Base-by-base conservation (phyloP, 139 green algal species). In the Axilococcus clingmanii region DNA sequence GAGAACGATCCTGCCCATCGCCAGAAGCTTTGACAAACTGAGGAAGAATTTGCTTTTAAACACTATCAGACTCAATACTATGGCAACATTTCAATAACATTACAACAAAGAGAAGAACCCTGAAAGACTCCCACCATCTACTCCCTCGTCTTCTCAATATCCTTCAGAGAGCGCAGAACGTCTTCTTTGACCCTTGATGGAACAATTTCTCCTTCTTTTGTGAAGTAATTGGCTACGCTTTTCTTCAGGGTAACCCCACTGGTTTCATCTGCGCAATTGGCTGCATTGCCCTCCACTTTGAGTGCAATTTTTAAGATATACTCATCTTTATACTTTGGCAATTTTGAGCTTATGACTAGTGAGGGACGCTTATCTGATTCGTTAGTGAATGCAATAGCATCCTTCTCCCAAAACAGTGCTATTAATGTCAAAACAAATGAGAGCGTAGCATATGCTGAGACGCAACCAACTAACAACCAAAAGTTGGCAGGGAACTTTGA, bases 401-500 rank as follows among this genome's bases (percentile, higher is more conserved):
- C 78, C 0, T 70, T 72, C 57, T 92, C 79, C 15, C 67, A 38
- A 11, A 66, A 37, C 14, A 50, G 33, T 4, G 43, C 46, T 43
- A 83, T 75, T n/a, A 77, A 16, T 28, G 70, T 71, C 22, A 90
- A 57, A 1, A 47, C 45, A 7, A 57, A 28, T 27, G 77, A 85
- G 17, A 85, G 53, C 20, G 71, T 20, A 6, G 61, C 23, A 57
- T 92, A 92, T 8, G 45, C 37, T 1, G 67, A 41, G 8, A 92
- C 68, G 37, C 83, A 92, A 30, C 29, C 42, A 4, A 72, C 48
- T 20, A 92, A 58, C 7, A 63, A 40, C 52, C 48, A 73, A 56
- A 63, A 82, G 53, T 71, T 80, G 25, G 43, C 63, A 1, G 74
- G 79, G 29, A 81, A 72, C 61, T 90, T 86, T 19, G 69, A 66